These are phyloP conservation scores for Malassezia yamatoensis DNA, from an alignment of 1,284 basidiomycete species.

Conservation along the genomic window DNA sequence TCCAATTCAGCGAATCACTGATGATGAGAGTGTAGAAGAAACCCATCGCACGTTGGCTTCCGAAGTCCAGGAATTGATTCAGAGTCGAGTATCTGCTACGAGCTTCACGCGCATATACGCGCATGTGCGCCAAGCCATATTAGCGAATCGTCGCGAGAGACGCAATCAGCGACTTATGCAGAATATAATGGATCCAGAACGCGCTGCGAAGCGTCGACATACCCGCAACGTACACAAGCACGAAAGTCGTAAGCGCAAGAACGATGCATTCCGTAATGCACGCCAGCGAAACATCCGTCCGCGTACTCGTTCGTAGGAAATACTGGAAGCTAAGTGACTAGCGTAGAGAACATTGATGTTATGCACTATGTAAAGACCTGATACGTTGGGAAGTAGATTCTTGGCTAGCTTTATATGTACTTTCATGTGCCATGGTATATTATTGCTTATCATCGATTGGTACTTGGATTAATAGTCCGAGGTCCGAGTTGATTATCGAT, in stretches of 20 bases:
- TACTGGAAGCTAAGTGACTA: no score
- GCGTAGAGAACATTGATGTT: no score
- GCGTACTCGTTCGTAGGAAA: background rate
- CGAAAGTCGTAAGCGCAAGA: slow-evolving; percentile 27
- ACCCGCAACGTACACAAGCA: slow-evolving; percentile 24
- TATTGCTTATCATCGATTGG: no score
- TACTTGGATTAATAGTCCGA: no score
- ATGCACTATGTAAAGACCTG: no score
- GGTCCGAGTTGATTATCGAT: no score
- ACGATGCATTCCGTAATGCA: slow-evolving; percentile 8
- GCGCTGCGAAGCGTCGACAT: slow-evolving; percentile 22
- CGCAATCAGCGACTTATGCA: slow-evolving; percentile 57
- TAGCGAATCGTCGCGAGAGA: slow-evolving; percentile 63
- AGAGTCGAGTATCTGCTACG: slow-evolving; percentile 70
- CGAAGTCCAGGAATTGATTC: slow-evolving; percentile 80
- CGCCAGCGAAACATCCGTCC: slow-evolving; percentile 6
- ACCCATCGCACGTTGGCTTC: slow-evolving; percentile 70
- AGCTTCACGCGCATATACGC: slow-evolving; percentile 71
- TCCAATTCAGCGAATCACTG: slow-evolving; percentile 72
- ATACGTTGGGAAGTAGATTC: no score
- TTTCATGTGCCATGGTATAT: no score
- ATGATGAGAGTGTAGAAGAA: slow-evolving; percentile 55
- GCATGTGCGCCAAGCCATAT: slow-evolving; percentile 62
- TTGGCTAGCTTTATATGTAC: no score
- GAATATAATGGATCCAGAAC: slow-evolving; percentile 33